Conservation (phyloP, 257 asterid species). For the Lithospermum erythrorhizon region DNA sequence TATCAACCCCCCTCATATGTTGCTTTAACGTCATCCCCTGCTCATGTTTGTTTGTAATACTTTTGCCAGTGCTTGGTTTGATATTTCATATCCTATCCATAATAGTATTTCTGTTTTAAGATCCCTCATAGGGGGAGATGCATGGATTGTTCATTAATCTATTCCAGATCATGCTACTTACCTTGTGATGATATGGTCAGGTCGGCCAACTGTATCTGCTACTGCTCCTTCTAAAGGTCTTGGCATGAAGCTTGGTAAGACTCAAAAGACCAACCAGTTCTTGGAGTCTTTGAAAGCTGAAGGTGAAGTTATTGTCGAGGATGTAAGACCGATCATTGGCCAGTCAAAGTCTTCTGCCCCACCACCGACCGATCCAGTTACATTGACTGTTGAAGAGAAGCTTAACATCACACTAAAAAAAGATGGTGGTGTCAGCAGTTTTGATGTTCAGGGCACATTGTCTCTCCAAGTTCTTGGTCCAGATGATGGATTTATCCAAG, state of each 20-base stretch:
- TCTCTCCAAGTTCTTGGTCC: conserved; percentile 72
- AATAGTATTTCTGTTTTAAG: no score
- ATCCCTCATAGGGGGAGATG: no score
- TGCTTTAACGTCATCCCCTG: no score
- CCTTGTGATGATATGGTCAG: conserved; percentile 21
- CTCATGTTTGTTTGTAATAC: no score
- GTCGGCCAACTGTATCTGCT: conserved; percentile 61
- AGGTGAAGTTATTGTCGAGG: conserved; percentile 80
- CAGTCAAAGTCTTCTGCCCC: conserved; percentile 58
- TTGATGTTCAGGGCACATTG: conserved; percentile 81
- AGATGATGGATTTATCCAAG: conserved; percentile 84
- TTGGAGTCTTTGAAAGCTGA: conserved; percentile 88
- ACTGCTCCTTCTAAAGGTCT: conserved; percentile 78
- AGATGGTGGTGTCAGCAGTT: conserved; percentile 79
- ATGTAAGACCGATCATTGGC: conserved; percentile 64
- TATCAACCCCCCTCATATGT: no score
- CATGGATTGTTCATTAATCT: no score
- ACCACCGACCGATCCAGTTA: conserved; percentile 74
- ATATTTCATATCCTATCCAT: no score
- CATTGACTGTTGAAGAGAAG: conserved; percentile 76
- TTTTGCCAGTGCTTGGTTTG: no score
- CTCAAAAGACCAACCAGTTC: conserved; percentile 69
- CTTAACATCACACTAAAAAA: conserved; percentile 54
- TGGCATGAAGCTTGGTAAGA: conserved; percentile 85
- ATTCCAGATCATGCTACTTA: not conserved